Conservation (phyloP, 345 rosid species). For the Hevea brasiliensis region DNA sequence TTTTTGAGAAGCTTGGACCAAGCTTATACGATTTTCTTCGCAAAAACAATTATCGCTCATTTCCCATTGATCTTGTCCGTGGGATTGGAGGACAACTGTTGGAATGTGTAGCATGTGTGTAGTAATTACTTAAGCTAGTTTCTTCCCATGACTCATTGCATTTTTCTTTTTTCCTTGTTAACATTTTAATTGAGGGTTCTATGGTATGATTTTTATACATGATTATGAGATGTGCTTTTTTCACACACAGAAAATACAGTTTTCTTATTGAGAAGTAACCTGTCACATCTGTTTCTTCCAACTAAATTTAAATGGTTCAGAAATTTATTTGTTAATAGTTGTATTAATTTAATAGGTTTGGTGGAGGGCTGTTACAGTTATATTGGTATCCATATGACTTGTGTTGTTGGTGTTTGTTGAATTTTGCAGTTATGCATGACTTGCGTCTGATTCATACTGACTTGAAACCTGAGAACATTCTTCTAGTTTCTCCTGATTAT, state of each 20-base stretch:
- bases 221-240: background rate
- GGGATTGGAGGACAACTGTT: conserved; percentile 99
- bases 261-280: too few species aligned
- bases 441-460: conserved; percentile 79
- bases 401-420: background rate
- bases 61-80: conserved; percentile 99
- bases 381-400: conserved; percentile 13
- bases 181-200: background rate
- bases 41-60: conserved; percentile 96
- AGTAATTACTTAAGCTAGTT: conserved; percentile 61
- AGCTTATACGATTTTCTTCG: conserved; percentile 99
- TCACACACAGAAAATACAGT: background rate
- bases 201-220: background rate
- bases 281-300: background rate
- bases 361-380: background rate
- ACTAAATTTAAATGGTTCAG: background rate
- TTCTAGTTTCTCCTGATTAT: conserved; percentile 71
- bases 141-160: conserved; percentile 23
- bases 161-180: conserved; percentile 9
- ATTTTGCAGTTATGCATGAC: conserved; percentile 86
- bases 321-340: background rate
- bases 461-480: conserved; percentile 85
- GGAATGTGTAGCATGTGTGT: conserved; percentile 99
- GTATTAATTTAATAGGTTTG: background rate
- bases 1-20: conserved; percentile 99